Percentiles rank a stretch among this genome's conserved stretches.
phyloP scores from a whole-genome alignment of 495 filamentous ascomycete genomes.

The Letharia columbiana region DNA sequence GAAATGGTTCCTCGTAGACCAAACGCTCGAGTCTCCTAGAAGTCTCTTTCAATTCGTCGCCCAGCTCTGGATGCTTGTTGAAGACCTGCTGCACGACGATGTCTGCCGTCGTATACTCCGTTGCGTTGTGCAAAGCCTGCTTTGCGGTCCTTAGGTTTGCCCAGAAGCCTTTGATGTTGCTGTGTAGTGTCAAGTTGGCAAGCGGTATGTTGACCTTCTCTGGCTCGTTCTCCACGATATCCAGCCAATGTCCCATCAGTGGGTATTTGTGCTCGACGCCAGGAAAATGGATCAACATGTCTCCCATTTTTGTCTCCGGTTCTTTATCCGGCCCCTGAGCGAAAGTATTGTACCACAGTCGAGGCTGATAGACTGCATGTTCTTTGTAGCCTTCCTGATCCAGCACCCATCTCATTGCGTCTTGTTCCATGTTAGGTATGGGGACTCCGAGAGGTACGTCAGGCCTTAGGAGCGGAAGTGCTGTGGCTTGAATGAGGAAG shows the following conservation, averaged over 20 bases:
- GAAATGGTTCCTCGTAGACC: conserved; percentile 1
- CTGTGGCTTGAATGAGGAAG: conserved; percentile 38
- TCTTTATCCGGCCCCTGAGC: not conserved
- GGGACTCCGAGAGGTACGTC: conserved; percentile 24
- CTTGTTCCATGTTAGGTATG: conserved; percentile 6
- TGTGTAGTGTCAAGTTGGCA: not conserved
- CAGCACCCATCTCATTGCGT: conserved; percentile 11
- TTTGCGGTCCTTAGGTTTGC: conserved; percentile 7
- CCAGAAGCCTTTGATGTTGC: conserved; percentile 17
- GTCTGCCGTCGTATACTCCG: not conserved
- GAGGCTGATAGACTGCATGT: conserved; percentile 15
- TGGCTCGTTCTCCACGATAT: conserved; percentile 10
- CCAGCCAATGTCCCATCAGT: conserved; percentile 13
- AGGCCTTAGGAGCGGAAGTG: conserved; percentile 37
- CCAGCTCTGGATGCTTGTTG: not conserved
- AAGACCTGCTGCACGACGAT: not conserved
- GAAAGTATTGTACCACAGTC: conserved; percentile 13
- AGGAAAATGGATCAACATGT: conserved; percentile 7
- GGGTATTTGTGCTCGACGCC: conserved; percentile 3
- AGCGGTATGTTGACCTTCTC: conserved; percentile 12
- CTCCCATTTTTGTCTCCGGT: conserved; percentile 1
- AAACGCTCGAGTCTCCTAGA: not conserved
- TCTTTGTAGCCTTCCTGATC: conserved; percentile 8
- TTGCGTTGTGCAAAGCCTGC: not conserved
- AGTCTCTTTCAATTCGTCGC: not conserved